Evolutionary conservation across 2,329 filamentous ascomycete species (phyloP).

Genomic region (Curvularia sp.): DNA sequence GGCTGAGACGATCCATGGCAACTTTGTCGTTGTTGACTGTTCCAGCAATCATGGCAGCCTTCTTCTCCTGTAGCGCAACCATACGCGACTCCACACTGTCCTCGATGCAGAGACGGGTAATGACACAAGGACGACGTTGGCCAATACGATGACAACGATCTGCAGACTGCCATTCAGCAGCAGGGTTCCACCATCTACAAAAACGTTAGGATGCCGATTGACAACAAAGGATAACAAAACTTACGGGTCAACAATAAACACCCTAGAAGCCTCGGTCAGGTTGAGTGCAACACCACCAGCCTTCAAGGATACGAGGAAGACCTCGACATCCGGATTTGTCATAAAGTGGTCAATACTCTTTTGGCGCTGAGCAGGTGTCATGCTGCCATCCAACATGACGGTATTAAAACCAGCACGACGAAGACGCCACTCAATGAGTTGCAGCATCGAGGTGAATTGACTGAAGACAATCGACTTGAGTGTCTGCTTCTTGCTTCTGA

Average conservation of each 20-base stretch:
- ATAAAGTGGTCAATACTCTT: slow-evolving; percentile 96
- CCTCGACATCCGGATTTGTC: slow-evolving; percentile 91
- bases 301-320: slow-evolving; percentile 94
- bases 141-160: slow-evolving; percentile 89
- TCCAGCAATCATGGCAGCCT: slow-evolving; percentile 95
- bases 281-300: slow-evolving; percentile 96
- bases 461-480: slow-evolving; percentile 98
- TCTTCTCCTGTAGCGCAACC: slow-evolving; percentile 96
- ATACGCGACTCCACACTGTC: slow-evolving; percentile 97
- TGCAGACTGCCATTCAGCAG: slow-evolving; percentile 98
- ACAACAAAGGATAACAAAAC: slow-evolving; percentile 48
- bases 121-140: slow-evolving; percentile 89
- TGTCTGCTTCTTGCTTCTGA: slow-evolving; percentile 89
- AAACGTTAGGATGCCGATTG: slow-evolving; percentile 33
- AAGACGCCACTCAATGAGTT: slow-evolving; percentile 95
- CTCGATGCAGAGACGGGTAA: slow-evolving; percentile 93
- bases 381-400: slow-evolving; percentile 96
- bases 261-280: slow-evolving; percentile 89
- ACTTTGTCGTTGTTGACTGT: slow-evolving; percentile 94
- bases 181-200: slow-evolving; percentile 95
- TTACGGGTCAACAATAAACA: slow-evolving; percentile 96
- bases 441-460: slow-evolving; percentile 96
- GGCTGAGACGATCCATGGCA: slow-evolving; percentile 88
- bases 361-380: slow-evolving; percentile 92
- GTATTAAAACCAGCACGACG: slow-evolving; percentile 97